Base-by-base conservation (phyloP, 768 basidiomycete genomes). In the Russula brevipes region DNA sequence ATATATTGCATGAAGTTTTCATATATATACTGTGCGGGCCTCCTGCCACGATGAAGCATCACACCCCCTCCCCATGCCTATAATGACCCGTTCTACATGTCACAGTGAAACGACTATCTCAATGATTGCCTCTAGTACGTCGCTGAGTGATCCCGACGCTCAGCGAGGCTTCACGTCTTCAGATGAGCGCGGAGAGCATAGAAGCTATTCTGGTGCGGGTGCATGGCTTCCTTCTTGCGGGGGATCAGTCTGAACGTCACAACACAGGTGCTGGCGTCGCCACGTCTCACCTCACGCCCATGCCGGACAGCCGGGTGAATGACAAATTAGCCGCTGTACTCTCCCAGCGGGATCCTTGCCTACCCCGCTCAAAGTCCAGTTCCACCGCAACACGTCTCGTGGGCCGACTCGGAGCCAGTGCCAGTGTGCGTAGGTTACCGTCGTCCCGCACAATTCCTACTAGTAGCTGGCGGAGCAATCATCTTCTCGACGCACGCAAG, bases 21-120 rank as follows among this genome's bases (percentile, higher is more conserved):
- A 39, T 39, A 39, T 2, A 9, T 12, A 2, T 6, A 39, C 38
- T 5, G 38, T 39, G 7, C 38, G 2, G 38, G 17, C 30, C 38
- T 12, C 46, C 30, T 1, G 12, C 41, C 19, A 5, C 16, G 12
- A 41, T 31, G 30, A 38, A 42, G 14, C 10, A 3, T 42, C 7
- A 30, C 50, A 12, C 42, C 51, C 42, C 51, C 46, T 5, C 44
- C 36, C 33, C 50, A 63, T 38, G 56, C 51, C 50, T 8, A n/a
- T 63, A 8, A 63, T n/a, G 61, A 63, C 51, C 36, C 38, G 44
- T 36, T 41, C 30, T 63, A 30, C 50, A 52, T 11, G 36, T 33
- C 57, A 58, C 55, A 3, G 38, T 53, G 51, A 63, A 53, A 63
- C 10, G 61, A 41, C 50, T 10, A 31, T 41, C 3, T 36, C 57